Conservation (phyloP, 1,284 basidiomycete species). For the Cutaneotrichosporon curvatum region DNA sequence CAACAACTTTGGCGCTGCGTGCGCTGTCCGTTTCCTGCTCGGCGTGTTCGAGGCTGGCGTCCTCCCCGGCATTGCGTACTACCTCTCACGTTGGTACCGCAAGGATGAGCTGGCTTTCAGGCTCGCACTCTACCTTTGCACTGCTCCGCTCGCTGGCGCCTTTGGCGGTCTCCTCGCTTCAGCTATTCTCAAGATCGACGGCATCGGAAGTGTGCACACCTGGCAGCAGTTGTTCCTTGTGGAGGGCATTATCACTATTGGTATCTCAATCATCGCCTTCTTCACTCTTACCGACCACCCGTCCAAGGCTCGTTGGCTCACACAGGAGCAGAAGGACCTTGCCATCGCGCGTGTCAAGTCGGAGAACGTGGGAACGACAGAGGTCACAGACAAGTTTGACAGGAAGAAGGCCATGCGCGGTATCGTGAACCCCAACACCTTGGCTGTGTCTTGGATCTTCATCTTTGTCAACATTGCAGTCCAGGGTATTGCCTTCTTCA, state of each 20-base stretch:
- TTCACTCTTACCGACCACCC: constrained; percentile 27
- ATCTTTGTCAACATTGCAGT: constrained; percentile 41
- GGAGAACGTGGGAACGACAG: constrained; percentile 22
- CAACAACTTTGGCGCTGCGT: constrained; percentile 11
- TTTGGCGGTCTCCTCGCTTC: constrained; percentile 22
- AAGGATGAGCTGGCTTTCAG: constrained; percentile 16
- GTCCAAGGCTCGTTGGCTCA: constrained; percentile 21
- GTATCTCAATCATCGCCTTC: constrained; percentile 19
- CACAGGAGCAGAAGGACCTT: constrained; percentile 20
- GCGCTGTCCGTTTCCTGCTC: constrained; percentile 22
- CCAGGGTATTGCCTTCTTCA: constrained; percentile 28
- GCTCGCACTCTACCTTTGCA: constrained; percentile 14
- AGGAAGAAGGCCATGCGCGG: constrained; percentile 6
- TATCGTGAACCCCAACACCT: constrained; percentile 21
- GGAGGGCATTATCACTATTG: constrained; percentile 35
- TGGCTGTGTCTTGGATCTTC: constrained; percentile 38
- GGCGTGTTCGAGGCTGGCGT: constrained; percentile 34
- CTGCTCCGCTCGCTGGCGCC: constrained; percentile 9
- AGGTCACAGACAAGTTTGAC: constrained; percentile 13
- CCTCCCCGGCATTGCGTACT: constrained; percentile 31
- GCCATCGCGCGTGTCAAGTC: constrained; percentile 23
- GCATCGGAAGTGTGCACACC: constrained; percentile 18
- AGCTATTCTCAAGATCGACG: constrained; percentile 14
- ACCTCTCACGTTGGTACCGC: constrained; percentile 23
- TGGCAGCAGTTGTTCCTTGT: constrained; percentile 25